These are phyloP conservation scores for Ustilago vetiveriae DNA, from an alignment of 1,284 basidiomycete genomes.

Conservation along the genomic window DNA sequence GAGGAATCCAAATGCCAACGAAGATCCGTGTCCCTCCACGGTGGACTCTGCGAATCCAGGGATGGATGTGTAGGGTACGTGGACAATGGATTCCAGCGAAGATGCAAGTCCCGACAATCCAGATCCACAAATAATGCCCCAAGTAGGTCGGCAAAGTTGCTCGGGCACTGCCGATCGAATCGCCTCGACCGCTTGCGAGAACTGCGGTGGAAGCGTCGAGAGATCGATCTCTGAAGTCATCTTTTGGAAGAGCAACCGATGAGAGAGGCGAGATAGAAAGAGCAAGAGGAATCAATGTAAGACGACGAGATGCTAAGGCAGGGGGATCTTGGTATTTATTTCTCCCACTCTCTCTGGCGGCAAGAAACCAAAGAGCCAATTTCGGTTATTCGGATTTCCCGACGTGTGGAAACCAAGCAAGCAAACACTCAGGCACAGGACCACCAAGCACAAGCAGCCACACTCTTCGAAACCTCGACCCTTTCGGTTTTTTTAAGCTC, in stretches of 20 bases:
- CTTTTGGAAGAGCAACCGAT: not conserved
- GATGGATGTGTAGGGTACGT: slow-evolving; percentile 50
- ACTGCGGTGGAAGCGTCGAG: slow-evolving; percentile 33
- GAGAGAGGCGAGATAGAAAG: not conserved
- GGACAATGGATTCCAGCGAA: slow-evolving; percentile 29
- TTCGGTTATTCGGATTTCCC: slow-evolving; percentile 10
- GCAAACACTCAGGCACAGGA: slow-evolving; percentile 2
- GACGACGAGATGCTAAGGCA: too few relatives aligned
- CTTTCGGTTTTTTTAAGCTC: too few relatives aligned
- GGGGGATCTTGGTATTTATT: not conserved
- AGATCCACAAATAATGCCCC: slow-evolving; percentile 60
- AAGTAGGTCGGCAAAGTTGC: slow-evolving; percentile 38
- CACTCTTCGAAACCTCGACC: too few relatives aligned
- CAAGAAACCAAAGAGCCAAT: not conserved
- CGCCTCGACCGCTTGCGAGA: slow-evolving; percentile 36
- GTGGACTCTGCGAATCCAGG: slow-evolving; percentile 47
- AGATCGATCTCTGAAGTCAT: slow-evolving; percentile 8
- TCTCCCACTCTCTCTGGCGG: not conserved
- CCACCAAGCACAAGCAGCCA: not conserved
- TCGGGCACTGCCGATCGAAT: slow-evolving; percentile 32
- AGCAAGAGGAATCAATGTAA: not conserved
- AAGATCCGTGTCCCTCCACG: slow-evolving; percentile 80
- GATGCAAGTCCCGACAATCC: slow-evolving; percentile 49
- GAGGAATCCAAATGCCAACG: slow-evolving; percentile 79
- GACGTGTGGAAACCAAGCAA: not conserved